Percentiles rank a stretch among this genome's conserved stretches.
phyloP scores from a whole-genome alignment of 768 basidiomycete genomes.

The Mycena capillaripes region DNA sequence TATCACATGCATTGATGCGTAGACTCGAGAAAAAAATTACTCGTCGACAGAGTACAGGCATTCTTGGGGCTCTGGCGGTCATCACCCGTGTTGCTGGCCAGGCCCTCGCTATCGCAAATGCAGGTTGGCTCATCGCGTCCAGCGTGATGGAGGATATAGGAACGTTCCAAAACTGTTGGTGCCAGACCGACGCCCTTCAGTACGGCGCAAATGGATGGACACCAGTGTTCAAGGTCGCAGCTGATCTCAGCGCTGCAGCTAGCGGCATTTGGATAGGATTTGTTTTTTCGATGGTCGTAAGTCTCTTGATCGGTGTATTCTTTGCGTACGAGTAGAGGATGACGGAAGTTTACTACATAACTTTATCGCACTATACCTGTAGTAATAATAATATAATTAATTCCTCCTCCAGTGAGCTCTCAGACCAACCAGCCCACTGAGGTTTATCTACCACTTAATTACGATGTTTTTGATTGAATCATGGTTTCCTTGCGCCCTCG shows the following conservation, averaged over 20 bases:
- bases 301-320: too few species aligned
- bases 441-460: too few species aligned
- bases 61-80: slow-evolving; percentile 16
- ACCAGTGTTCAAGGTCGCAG: slow-evolving; percentile 11
- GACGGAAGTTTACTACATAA: too few species aligned
- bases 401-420: too few species aligned
- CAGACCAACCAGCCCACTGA: too few species aligned
- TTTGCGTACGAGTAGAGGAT: too few species aligned
- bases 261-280: slow-evolving; percentile 20
- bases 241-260: slow-evolving; percentile 1
- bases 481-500: too few species aligned
- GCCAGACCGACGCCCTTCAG: slow-evolving; percentile 22
- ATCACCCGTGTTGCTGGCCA: slow-evolving; percentile 23
- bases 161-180: slow-evolving; percentile 34
- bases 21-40: slow-evolving; percentile 7
- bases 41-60: background rate
- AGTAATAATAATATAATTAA: too few species aligned
- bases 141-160: slow-evolving; percentile 34
- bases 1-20: slow-evolving; percentile 30
- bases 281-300: slow-evolving; percentile 2
- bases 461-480: too few species aligned
- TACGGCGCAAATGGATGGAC: slow-evolving; percentile 15
- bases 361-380: too few species aligned
- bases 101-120: slow-evolving; percentile 26
- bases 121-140: slow-evolving; percentile 32